Base-by-base conservation (phyloP, 129 eudicot species). In the Artemisia annua region DNA sequence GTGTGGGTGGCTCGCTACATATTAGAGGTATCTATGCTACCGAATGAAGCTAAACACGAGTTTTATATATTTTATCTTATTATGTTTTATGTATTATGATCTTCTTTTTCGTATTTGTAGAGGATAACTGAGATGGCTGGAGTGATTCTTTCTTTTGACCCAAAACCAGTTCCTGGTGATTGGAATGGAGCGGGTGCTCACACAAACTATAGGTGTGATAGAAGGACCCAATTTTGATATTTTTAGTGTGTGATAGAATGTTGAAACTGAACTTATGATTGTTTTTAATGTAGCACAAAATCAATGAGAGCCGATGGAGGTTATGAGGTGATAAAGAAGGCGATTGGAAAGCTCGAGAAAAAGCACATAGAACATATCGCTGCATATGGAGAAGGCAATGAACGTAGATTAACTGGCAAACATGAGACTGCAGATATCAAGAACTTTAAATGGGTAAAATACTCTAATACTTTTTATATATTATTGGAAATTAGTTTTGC, bases 131-230 rank as follows among this genome's bases (percentile, higher is more conserved):
- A 92, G 77, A 75, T 82, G 56, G 95, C 96, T 10, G 96, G 91
- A 54, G 96, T 80, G 3, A 83, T 87, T 22, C 76, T 89, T 57
- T 75, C 96, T 30, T 87, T 92, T 16, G 98, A 92, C 67, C 96
- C 98, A 7, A 92, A 92, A 67, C 98, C 98, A 1, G 79, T 92
- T 49, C 70, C 16, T 80, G 97, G 97, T 18, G 98, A 92, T 26
- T 92, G 98, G 98, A 92, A 92, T 61, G 98, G 98, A 17, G 98
- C 98, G 3, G 98, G 98, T 57, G 92, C 91, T 51, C 96, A 92
- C 75, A 69, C 91, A 43, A 92, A 92, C 71, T 92, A 92, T 75
- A 91, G 97, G 97, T 88, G 78, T 20, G 1, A 20, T 48, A n/a
- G 4, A 24, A 5, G 1, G 1, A 24, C 24, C 1, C 62, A 20